Conservation (phyloP, 192 early-diverging fungal species). For the Dimargaris verticillata region DNA sequence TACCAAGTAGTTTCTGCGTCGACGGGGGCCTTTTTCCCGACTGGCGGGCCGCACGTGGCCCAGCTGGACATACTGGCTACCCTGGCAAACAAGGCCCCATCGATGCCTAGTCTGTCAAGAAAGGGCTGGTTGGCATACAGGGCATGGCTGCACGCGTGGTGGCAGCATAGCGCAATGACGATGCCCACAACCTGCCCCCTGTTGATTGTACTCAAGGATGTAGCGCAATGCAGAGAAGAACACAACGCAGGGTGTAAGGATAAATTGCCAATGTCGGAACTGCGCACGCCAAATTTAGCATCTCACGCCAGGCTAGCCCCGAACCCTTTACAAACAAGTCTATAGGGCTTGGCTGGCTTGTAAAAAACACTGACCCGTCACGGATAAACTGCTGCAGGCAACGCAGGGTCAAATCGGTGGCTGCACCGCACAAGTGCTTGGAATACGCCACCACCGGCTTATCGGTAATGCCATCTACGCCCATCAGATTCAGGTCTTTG, state of each 20-base stretch:
- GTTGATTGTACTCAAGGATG: no score
- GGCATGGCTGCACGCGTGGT: conserved; percentile 57
- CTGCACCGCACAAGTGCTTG: conserved; percentile 83
- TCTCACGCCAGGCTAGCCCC: no score
- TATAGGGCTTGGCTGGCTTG: no score
- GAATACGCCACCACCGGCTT: conserved; percentile 56
- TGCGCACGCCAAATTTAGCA: no score
- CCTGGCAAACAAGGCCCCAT: conserved; percentile 38
- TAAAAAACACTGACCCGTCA: conserved; percentile 16
- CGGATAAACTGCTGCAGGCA: conserved; percentile 40
- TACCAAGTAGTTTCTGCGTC: no score
- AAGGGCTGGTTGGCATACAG: conserved; percentile 52
- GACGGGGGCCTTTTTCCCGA: no score
- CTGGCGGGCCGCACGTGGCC: conserved; percentile 56
- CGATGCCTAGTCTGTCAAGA: conserved; percentile 32
- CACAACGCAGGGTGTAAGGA: no score
- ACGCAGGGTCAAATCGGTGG: conserved; percentile 71
- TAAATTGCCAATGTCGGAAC: no score
- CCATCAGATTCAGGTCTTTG: conserved; percentile 61
- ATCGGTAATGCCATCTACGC: conserved; percentile 18
- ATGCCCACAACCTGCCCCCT: conserved; percentile 41
- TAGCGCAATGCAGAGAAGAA: no score
- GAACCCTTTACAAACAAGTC: no score
- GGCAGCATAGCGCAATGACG: conserved; percentile 81
- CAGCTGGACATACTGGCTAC: conserved; percentile 61